Base-by-base conservation (phyloP, 345 rosid species). In the Raphanus sativus region DNA sequence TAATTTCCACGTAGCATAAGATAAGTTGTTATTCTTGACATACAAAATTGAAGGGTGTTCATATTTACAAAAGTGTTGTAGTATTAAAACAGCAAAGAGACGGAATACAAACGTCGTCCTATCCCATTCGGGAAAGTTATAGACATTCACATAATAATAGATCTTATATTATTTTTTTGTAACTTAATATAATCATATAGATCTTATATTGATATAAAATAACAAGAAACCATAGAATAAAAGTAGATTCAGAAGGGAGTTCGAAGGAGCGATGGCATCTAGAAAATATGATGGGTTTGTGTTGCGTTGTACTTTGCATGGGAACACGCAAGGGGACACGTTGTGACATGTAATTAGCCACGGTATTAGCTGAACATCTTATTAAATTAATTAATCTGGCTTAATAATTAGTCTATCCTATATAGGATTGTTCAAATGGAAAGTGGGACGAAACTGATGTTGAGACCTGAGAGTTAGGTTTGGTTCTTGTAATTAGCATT, bases 231-330 rank as follows among this genome's bases (percentile, higher is more conserved):
- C 1, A 67, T 17, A 15, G 17, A 30, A 32, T 60, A 45, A 70
- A 77, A 65, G 71, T 71, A 65, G 76, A 71, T 40, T 77, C 81
- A 54, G 67, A 40, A 24, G 71, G 71, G 40, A 77, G 71, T 77
- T 64, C 71, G 65, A 64, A 70, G 75, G 16, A 64, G 21, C 21
- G 17, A 70, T 70, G 75, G 56, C 75, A 70, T 70, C 70, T 62
- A 63, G 58, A 63, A 76, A 70, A 63, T 38, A 60, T 77, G 24
- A 71, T 65, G 52, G 52, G 67, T 65, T 54, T 28, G 61, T 70
- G 76, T 64, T 77, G 81, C 81, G 81, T 56, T 77, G 81, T 77
- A 56, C 76, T 65, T 77, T 71, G 81, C 67, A 77, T 55, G 67
- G 62, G 58, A 40, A 77, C 76, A 71, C 81, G 81, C 55, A 77